A percentile compares a stretch with the other conserved stretches of the same genome.
phyloP scores from a whole-genome alignment of 768 basidiomycete species.

The Boletus fagicola region DNA sequence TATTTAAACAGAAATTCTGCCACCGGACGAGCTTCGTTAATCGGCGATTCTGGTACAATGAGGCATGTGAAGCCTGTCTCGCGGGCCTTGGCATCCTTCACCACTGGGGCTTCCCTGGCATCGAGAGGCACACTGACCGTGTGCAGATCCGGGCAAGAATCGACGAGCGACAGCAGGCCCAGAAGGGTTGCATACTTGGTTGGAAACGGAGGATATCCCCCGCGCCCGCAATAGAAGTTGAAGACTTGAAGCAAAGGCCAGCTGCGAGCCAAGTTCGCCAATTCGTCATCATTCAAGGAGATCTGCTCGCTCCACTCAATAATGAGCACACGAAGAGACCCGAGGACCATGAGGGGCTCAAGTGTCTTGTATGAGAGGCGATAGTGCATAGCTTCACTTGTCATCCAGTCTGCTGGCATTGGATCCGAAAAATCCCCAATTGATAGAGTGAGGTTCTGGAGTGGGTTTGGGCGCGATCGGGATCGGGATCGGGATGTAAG shows the following conservation, averaged over 20 bases:
- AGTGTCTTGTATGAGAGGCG: conserved; percentile 9
- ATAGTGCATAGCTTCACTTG: not conserved
- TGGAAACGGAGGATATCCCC: conserved; percentile 1
- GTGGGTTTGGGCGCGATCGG: not conserved
- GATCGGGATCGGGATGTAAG: conserved; percentile 4
- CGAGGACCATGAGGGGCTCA: conserved; percentile 1
- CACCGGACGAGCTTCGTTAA: conserved; percentile 7
- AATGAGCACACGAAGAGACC: conserved; percentile 2
- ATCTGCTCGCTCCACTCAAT: conserved; percentile 15
- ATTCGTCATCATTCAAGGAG: conserved; percentile 8
- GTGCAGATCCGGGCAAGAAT: not conserved
- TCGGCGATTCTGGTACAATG: conserved; percentile 10
- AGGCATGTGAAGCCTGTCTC: not conserved
- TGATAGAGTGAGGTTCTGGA: not conserved
- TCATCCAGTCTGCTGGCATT: not conserved
- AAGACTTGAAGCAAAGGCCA: conserved; percentile 8
- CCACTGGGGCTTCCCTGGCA: conserved; percentile 11
- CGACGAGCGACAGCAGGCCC: conserved; percentile 7
- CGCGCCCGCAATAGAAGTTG: conserved; percentile 6
- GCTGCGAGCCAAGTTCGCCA: conserved; percentile 4
- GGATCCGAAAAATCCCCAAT: not conserved
- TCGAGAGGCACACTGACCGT: conserved; percentile 9
- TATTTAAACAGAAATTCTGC: conserved; percentile 11
- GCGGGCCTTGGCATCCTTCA: not conserved
- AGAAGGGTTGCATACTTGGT: conserved; percentile 10